These are phyloP conservation scores for Posidonia oceanica DNA, from an alignment of 116 monocot species.

Conservation along the genomic window DNA sequence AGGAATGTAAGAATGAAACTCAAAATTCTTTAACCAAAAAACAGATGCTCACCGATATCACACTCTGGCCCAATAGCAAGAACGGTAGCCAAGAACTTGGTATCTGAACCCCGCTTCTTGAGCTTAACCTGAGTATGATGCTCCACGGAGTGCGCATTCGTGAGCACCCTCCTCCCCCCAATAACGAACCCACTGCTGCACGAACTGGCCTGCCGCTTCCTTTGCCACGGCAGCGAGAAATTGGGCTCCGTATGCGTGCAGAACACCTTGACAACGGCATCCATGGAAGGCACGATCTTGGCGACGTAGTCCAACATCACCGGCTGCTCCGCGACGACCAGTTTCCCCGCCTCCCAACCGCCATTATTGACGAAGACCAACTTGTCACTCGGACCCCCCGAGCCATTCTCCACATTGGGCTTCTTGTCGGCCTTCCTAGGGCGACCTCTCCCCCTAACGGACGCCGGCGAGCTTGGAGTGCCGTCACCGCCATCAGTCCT, in stretches of 20 bases:
- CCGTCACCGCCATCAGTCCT: too few relatives aligned
- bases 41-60: conserved; percentile 48
- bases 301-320: conserved; percentile 4
- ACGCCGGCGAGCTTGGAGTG: too few relatives aligned
- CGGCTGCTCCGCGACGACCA: not conserved
- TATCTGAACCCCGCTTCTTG: conserved; percentile 92
- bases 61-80: conserved; percentile 89
- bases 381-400: not conserved
- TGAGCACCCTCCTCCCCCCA: conserved; percentile 14
- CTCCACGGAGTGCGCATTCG: conserved; percentile 23
- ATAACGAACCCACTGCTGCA: conserved; percentile 20
- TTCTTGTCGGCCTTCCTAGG: not conserved
- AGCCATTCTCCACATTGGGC: not conserved
- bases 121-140: conserved; percentile 42
- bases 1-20: not conserved
- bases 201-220: conserved; percentile 84
- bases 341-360: not conserved
- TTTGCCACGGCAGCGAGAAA: conserved; percentile 92
- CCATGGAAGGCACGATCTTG: conserved; percentile 26
- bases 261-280: conserved; percentile 94
- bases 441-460: not conserved
- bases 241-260: conserved; percentile 96
- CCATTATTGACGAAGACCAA: not conserved
- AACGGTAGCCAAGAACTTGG: conserved; percentile 83
- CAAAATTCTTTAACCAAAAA: not conserved